A percentile compares a stretch with the other conserved stretches of the same genome.
phyloP scores from a whole-genome alignment of 2,329 filamentous ascomycete species.

The Cordyceps javanica region DNA sequence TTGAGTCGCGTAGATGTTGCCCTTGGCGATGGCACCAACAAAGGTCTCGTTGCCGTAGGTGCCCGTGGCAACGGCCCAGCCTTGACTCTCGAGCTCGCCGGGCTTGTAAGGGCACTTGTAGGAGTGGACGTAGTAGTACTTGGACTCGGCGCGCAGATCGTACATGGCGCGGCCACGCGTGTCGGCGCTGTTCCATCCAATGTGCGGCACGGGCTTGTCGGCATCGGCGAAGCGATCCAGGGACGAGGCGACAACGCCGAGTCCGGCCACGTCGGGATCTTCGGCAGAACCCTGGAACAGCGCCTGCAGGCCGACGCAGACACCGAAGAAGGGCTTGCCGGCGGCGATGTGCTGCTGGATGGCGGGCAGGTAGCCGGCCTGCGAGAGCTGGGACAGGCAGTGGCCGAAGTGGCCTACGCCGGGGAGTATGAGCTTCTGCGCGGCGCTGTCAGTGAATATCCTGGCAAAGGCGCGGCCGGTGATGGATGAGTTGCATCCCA shows the following conservation, averaged over 20 bases:
- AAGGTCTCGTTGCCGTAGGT: conserved; percentile 86
- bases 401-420: conserved; percentile 98
- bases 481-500: too few species aligned
- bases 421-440: conserved; percentile 84
- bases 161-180: conserved; percentile 58
- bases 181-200: conserved; percentile 94
- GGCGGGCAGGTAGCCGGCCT: conserved; percentile 77
- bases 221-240: conserved; percentile 71
- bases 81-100: conserved; percentile 69
- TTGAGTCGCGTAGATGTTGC: conserved; percentile 84
- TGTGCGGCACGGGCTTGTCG: conserved; percentile 92
- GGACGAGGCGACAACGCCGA: conserved; percentile 65
- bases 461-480: too few species aligned
- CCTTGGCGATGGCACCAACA: conserved; percentile 79
- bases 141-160: conserved; percentile 71
- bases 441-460: conserved; percentile 5
- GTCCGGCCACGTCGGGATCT: conserved; percentile 61
- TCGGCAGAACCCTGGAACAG: conserved; percentile 84
- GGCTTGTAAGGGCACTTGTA: conserved; percentile 74
- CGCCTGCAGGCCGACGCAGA: conserved; percentile 91
- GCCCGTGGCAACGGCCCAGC: conserved; percentile 89
- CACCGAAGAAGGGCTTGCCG: conserved; percentile 97
- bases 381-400: conserved; percentile 77
- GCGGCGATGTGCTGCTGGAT: conserved; percentile 75
- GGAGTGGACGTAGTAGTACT: conserved; percentile 98